Evolutionary conservation across 768 basidiomycete species (phyloP), one percentile per base, ranked within the genome.

Genomic region (Phylloporus arenicola): DNA sequence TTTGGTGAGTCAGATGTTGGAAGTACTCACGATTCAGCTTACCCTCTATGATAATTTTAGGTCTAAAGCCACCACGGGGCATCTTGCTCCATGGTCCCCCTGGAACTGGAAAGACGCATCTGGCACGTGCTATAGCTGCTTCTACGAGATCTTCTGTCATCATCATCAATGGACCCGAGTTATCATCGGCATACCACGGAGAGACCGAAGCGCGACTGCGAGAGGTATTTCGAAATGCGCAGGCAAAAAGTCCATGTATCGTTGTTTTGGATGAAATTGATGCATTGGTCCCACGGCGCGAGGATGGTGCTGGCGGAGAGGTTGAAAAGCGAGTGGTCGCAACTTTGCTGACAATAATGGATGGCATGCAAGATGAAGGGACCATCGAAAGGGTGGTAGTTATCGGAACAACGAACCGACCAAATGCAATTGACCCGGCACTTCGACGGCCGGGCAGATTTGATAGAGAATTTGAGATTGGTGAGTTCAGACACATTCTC

Each of bases 291-390:
- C 96, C 96, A 2, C 77, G 83, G 49, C 73, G 96, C 43, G 95
- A 95, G 62, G 93, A 93, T 6, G 81, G 86, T 3, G 84, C 88
- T 1, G 91, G 90, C 1, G 92, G 93, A 5, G 95, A 98, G 68
- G 95, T 98, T 3, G 96, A 98, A 66, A 89, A 90, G 57, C 78
- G 96, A 22, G 93, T 98, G 0, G 96, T 98, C 4, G 93, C 96
- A 19, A 96, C 92, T 17, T 72, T 99, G 42, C 70, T 99, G 60
- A 98, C 96, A 2, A 80, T 96, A 51, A 81, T 99, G 72, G 96
- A 99, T 64, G 96, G 96, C 8, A 87, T 92, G 71, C 81, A 82
- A 53, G 77, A 78, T 20, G 63, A 61, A 17, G 65, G 69, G 5
- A 67, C 68, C 19, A 24, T 45, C 3, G 78, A 72, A 16, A 77